Evolutionary conservation across 371 early-diverging fungal genomes (phyloP).

Genomic region (Mortierella sp.): DNA sequence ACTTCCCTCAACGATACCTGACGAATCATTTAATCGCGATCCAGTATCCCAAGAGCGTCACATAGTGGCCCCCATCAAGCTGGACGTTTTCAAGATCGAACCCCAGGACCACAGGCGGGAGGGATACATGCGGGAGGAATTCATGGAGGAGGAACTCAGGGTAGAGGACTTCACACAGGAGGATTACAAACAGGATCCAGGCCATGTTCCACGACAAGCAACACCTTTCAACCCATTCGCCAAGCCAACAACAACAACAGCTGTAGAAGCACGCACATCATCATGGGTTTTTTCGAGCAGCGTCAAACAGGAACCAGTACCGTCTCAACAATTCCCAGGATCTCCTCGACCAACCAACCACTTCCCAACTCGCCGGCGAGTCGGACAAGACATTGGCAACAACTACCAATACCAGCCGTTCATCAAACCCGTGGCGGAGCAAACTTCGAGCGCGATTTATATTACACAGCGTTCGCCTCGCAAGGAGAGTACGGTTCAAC

Average conservation of each 20-base stretch:
- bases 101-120: not conserved
- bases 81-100: not conserved
- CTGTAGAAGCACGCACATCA: not conserved
- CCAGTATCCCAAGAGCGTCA: not conserved
- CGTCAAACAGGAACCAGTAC: not conserved
- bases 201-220: not conserved
- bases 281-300: not conserved
- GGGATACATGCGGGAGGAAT: not conserved
- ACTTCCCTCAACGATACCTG: not conserved
- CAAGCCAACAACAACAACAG: not conserved
- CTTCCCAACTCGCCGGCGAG: conserved; percentile 17
- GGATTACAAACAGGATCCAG: not conserved
- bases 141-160: not conserved
- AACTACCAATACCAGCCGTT: conserved; percentile 17
- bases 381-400: not conserved
- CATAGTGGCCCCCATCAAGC: not conserved
- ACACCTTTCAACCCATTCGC: not conserved
- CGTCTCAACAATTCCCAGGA: not conserved
- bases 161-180: not conserved
- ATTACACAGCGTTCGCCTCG: not conserved
- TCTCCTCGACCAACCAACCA: not conserved
- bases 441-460: conserved; percentile 1
- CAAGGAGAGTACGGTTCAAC: not conserved
- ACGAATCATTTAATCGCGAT: not conserved
- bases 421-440: conserved; percentile 21